Evolutionary conservation across 2,329 filamentous ascomycete genomes (phyloP).

Genomic region (Alternaria gansuensis): DNA sequence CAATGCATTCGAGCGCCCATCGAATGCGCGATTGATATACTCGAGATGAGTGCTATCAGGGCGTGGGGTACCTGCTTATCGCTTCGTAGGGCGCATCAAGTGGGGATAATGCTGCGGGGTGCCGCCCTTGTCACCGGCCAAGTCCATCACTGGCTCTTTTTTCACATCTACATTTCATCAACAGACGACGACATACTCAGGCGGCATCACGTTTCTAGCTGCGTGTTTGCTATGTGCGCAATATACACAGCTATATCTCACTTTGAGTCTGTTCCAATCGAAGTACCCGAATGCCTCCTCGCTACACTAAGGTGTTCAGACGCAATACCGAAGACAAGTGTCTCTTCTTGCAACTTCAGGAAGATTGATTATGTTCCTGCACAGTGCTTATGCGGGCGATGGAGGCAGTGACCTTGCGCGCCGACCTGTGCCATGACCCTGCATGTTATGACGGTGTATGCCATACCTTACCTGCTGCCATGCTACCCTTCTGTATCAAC

Average conservation of each 20-base stretch:
- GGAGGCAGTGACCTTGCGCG: neutral
- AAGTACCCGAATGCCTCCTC: too few species aligned
- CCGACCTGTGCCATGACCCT: neutral
- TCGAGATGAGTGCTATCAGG: neutral
- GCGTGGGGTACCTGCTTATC: neutral
- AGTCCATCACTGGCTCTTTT: neutral
- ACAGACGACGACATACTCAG: too few species aligned
- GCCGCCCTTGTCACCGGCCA: constrained; percentile 5
- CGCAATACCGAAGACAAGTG: too few species aligned
- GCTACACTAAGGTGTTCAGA: too few species aligned
- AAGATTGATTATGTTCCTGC: too few species aligned
- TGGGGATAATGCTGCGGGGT: neutral
- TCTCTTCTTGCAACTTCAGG: too few species aligned
- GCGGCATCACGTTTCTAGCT: too few species aligned
- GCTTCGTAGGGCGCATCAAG: neutral
- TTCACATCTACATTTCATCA: neutral
- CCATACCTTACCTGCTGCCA: neutral
- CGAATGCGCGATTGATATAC: neutral
- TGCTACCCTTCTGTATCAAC: neutral
- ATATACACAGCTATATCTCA: too few species aligned
- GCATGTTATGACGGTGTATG: neutral
- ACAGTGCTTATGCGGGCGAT: too few species aligned
- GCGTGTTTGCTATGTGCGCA: too few species aligned
- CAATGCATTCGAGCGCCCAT: neutral
- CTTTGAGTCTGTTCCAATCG: too few species aligned